Conservation (phyloP, 2,329 filamentous ascomycete species). For the Alternaria ethzedia region DNA sequence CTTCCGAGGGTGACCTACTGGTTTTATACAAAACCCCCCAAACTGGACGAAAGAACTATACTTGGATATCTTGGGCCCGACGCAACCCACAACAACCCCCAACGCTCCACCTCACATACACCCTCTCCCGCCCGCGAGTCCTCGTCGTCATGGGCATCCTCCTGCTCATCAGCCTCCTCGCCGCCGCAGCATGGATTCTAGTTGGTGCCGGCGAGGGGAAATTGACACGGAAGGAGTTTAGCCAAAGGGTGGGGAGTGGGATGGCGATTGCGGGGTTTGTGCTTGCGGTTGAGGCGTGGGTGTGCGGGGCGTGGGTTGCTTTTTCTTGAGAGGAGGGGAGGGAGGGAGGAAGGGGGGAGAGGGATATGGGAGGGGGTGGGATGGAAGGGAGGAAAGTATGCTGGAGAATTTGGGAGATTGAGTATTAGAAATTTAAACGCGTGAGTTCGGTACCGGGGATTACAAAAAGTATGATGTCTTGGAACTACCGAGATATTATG, state of each 20-base stretch:
- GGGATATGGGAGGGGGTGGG: too few species aligned
- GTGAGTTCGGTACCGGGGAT: too few species aligned
- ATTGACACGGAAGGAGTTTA: not conserved
- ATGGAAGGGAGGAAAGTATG: too few species aligned
- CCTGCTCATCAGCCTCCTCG: slow-evolving; percentile 21
- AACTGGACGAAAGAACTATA: not conserved
- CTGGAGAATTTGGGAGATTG: too few species aligned
- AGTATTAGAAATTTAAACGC: too few species aligned
- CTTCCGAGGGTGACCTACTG: not conserved
- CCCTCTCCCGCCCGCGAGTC: slow-evolving; percentile 23
- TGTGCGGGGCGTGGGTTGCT: not conserved
- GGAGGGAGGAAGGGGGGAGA: not conserved
- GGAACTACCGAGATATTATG: not conserved
- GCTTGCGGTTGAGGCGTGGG: not conserved
- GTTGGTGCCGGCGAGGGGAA: not conserved
- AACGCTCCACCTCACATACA: not conserved
- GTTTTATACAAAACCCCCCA: not conserved
- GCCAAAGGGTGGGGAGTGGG: not conserved
- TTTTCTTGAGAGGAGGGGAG: not conserved
- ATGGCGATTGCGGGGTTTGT: not conserved
- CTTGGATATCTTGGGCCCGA: not conserved
- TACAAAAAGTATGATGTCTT: not conserved
- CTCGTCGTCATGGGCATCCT: slow-evolving; percentile 17
- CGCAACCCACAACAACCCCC: too few species aligned
- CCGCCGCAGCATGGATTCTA: slow-evolving; percentile 15